phyloP scores from a whole-genome alignment of 305 asterid genomes.

The Plantago coronopus region DNA sequence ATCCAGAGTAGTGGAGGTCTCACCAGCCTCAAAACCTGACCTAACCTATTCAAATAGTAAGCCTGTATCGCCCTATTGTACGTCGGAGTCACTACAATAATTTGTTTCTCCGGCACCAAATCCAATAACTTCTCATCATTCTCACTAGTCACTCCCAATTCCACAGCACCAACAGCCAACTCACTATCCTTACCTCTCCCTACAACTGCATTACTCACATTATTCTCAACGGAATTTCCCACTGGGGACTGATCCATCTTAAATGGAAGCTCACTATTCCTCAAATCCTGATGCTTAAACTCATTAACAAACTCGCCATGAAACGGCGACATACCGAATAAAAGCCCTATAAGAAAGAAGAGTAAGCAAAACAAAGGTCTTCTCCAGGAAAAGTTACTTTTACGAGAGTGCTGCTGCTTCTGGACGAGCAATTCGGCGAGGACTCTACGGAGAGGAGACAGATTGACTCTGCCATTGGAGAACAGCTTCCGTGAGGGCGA shows the following conservation, averaged over 20 bases:
- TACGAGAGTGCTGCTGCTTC: slow-evolving; percentile 33
- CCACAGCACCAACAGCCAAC: no score
- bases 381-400: slow-evolving; percentile 45
- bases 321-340: slow-evolving; percentile 78
- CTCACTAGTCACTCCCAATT: no score
- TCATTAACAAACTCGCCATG: slow-evolving; percentile 21
- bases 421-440: slow-evolving; percentile 35
- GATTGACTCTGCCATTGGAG: slow-evolving; percentile 39
- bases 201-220: slow-evolving; percentile 25
- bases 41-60: slow-evolving; percentile 54
- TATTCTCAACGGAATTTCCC: slow-evolving; percentile 21
- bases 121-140: no score
- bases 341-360: slow-evolving; percentile 66
- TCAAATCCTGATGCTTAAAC: slow-evolving; percentile 19
- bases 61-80: slow-evolving; percentile 45
- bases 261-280: slow-evolving; percentile 33
- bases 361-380: slow-evolving; percentile 54
- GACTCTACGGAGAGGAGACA: slow-evolving; percentile 51
- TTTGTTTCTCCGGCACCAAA: slow-evolving; percentile 25
- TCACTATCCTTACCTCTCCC: slow-evolving; percentile 22
- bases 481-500: slow-evolving; percentile 68
- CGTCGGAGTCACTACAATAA: slow-evolving; percentile 60
- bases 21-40: slow-evolving; percentile 47
- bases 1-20: slow-evolving; percentile 71
- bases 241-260: slow-evolving; percentile 30